Conservation (phyloP, 352 stramenopile genomes). For the Globisporangium parvum region DNA sequence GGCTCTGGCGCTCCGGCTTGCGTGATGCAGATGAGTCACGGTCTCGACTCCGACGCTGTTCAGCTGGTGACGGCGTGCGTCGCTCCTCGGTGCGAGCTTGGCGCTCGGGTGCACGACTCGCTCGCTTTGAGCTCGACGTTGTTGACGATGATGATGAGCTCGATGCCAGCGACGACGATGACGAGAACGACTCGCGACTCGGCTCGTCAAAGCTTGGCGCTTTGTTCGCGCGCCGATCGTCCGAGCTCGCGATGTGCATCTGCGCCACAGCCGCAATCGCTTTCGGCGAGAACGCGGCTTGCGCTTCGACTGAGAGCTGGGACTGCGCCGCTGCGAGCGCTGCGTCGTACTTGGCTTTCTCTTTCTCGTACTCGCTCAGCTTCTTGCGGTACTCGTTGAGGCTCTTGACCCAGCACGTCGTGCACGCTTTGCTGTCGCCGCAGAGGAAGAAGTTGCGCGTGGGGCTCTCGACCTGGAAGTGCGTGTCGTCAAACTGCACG, state of each 20-base stretch:
- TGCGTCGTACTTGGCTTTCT: slow-evolving; percentile 35
- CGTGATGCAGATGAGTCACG: neutral
- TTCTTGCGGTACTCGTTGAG: slow-evolving; percentile 79
- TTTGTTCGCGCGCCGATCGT: neutral
- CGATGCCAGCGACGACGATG: slow-evolving; percentile 14
- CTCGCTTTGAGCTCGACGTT: neutral
- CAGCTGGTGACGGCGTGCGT: slow-evolving; percentile 25
- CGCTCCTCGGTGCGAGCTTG: slow-evolving; percentile 15
- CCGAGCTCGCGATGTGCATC: neutral
- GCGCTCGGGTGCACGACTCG: neutral
- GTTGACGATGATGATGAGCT: slow-evolving; percentile 8
- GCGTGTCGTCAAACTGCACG: slow-evolving; percentile 79
- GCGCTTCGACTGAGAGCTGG: slow-evolving; percentile 6
- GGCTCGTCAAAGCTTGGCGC: slow-evolving; percentile 4
- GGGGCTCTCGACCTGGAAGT: slow-evolving; percentile 80
- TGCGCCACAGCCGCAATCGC: neutral
- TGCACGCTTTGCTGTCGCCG: slow-evolving; percentile 79
- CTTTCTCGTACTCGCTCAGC: slow-evolving; percentile 59
- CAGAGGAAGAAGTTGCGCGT: slow-evolving; percentile 84
- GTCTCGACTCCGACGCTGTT: slow-evolving; percentile 6
- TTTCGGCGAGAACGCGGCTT: neutral
- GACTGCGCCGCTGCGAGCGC: slow-evolving; percentile 8
- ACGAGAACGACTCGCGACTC: slow-evolving; percentile 16
- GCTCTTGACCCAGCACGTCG: slow-evolving; percentile 73
- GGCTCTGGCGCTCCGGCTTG: neutral